These are phyloP conservation scores for Bidens hawaiensis DNA, from an alignment of 140 eudicot genomes.

Conservation along the genomic window DNA sequence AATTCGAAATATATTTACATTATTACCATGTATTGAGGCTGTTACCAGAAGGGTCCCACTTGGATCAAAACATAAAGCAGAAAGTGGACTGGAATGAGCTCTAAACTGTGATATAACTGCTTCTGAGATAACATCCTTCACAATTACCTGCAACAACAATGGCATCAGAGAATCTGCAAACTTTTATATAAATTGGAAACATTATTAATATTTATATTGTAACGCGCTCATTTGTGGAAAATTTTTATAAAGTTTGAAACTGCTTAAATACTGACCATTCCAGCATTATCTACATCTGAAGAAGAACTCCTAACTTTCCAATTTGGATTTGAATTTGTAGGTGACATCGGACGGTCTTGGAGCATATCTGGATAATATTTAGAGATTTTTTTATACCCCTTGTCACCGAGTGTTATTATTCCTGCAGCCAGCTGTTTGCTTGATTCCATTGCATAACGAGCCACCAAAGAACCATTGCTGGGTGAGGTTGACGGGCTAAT, in stretches of 20 bases:
- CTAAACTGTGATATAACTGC: slow-evolving; percentile 54
- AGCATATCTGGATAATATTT: slow-evolving; percentile 46
- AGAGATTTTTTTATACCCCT: slow-evolving; percentile 47
- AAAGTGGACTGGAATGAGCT: slow-evolving; percentile 58
- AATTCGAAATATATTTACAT: slow-evolving; percentile 52
- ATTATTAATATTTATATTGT: background rate
- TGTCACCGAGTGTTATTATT: slow-evolving; percentile 49
- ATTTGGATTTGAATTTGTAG: slow-evolving; percentile 35
- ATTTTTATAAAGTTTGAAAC: slow-evolving; percentile 1
- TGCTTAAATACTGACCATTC: slow-evolving; percentile 39
- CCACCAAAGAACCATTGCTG: slow-evolving; percentile 49
- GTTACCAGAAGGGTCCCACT: slow-evolving; percentile 68
- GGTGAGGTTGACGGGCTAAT: slow-evolving; percentile 58
- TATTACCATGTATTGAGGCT: slow-evolving; percentile 62
- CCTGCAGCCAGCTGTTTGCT: slow-evolving; percentile 61
- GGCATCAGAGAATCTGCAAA: slow-evolving; percentile 3
- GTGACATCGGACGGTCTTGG: slow-evolving; percentile 33
- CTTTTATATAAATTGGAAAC: slow-evolving; percentile 2
- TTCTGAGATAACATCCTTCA: slow-evolving; percentile 46
- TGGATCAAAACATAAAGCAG: slow-evolving; percentile 66
- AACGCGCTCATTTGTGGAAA: background rate
- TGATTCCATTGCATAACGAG: slow-evolving; percentile 66
- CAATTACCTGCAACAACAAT: slow-evolving; percentile 46
- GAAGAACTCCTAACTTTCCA: slow-evolving; percentile 38
- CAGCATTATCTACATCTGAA: slow-evolving; percentile 45